Evolutionary conservation across 495 filamentous ascomycete species (phyloP), one percentile per base, ranked within the genome.

Genomic region (Penicillium argentinense): DNA sequence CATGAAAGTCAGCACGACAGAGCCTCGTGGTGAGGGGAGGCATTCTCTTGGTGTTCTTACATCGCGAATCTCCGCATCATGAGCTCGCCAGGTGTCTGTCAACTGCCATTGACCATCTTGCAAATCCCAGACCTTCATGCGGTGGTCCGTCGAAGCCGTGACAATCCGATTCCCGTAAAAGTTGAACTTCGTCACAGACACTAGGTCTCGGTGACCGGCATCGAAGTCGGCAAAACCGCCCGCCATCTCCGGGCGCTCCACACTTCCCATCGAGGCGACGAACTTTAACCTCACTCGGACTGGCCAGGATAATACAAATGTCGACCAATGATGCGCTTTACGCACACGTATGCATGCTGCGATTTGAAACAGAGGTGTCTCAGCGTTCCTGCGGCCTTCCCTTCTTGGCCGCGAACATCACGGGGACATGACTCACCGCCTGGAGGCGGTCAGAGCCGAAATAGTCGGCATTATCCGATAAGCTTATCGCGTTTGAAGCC

Each of bases 61-160:
- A 77, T 95, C 88, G 51, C 87, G 76, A 47, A 99, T 87, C 70
- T 96, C 93, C 19, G 88, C 88, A 54, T 88, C 85, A 62, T 99
- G 93, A 11, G 89, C 95, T 44, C 82, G 81, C 89, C 93, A 97
- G 39, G 82, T 88, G 60, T 97, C 93, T 54, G 81, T 84, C 30
- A 91, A 67, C 28, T 81, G 78, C 89, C 89, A 96, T 37, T 82
- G 72, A 11, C 82, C 83, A 53, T 89, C 82, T 51, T 83, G 82
- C 49, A 91, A 80, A 30, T 95, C 89, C 79, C 90, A 97, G 23
- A 97, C 87, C 62, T 90, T 89, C 54, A 99, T 85, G 60, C 86
- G 87, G 59, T 96, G 95, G 67, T 99, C 93, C 2, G 90, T 86
- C 26, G 88, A 93, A 22, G 88, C 89, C 9, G 91, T 91, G 22